These are phyloP conservation scores for Coix lacrymajobi DNA, from an alignment of 176 grass and related monocot genomes.

Conservation along the genomic window DNA sequence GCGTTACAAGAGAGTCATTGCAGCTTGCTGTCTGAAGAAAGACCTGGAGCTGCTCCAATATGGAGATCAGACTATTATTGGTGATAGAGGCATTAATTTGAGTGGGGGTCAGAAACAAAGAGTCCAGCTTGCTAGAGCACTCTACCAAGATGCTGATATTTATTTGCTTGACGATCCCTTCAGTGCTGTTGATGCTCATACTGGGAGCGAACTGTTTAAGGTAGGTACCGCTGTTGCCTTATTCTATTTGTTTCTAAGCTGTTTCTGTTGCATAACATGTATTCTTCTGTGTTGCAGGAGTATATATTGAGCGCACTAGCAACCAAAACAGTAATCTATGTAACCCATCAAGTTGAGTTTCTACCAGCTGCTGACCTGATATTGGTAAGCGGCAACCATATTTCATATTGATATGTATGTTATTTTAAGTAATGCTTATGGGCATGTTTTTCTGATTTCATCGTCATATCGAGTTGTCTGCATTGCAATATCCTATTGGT, in stretches of 20 bases:
- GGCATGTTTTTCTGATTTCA: not conserved
- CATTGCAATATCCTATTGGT: not conserved
- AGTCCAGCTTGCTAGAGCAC: constrained; percentile 91
- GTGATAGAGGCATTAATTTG: constrained; percentile 97
- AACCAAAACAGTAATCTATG: constrained; percentile 85
- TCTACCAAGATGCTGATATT: constrained; percentile 97
- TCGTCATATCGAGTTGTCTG: not conserved
- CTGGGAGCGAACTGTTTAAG: constrained; percentile 92
- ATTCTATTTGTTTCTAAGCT: not conserved
- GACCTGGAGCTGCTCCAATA: constrained; percentile 89
- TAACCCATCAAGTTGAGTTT: constrained; percentile 99
- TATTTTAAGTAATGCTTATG: not conserved
- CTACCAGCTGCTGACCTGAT: constrained; percentile 90
- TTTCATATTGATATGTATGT: not conserved
- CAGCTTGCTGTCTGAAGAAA: constrained; percentile 92
- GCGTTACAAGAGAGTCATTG: constrained; percentile 74
- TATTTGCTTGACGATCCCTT: constrained; percentile 99
- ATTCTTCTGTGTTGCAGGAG: constrained; percentile 57
- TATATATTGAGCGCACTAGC: constrained; percentile 81
- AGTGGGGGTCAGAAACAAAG: constrained; percentile 99
- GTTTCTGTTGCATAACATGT: constrained; percentile 31
- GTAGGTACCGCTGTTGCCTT: constrained; percentile 16
- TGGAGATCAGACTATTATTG: constrained; percentile 93
- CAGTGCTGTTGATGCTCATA: constrained; percentile 98
- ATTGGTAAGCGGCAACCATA: constrained; percentile 63